Evolutionary conservation across 805 yeast genomes (phyloP), one percentile per base, ranked within the genome.

Genomic region (Kluyveromyces siamensis): DNA sequence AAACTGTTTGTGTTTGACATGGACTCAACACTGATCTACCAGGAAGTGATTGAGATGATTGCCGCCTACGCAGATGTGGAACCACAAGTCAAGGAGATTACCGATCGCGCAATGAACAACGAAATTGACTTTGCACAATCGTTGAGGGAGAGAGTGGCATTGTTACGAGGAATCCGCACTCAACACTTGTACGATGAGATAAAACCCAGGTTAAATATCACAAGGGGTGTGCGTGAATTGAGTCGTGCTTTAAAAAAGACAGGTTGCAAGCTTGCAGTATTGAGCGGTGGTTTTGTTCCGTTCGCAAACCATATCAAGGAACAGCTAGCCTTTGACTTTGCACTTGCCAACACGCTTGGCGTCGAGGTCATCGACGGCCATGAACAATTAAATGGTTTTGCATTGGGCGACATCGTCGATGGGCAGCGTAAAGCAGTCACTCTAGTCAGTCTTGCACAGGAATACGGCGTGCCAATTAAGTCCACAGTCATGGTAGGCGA

Each of bases 11-110:
- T 95, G 10, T 93, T 93, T 62, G 99, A 93, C 60, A 93, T 93
- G 99, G 99, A 93, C 70, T 89, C 97, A 0, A 93, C 99, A 0
- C 71, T 93, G 61, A 93, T 93, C 55, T 83, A 85, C 64, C 98
- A 93, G 68, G 99, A 93, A 68, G 97, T 93, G 38, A 93, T 93
- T 56, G 99, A 93, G 62, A 68, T 93, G 61, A 91, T 93, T 55
- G 99, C 99, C 2, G 88, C 88, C 0, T 84, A 87, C 58, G 98
- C 96, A n/a, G 75, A 78, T 55, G 95, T 93, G 35, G 96, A 93
- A 61, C 80, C 75, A 6, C 73, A 87, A 63, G 99, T 93, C 7
- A 85, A 91, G 6, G 84, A 75, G 30, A 90, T 93, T 57, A 93
- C 99, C 2, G 87, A 84, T 38, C 75, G 87, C 25, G 98, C 99